Base-by-base conservation (phyloP, 129 eudicot species). In the Lactuca sativa region DNA sequence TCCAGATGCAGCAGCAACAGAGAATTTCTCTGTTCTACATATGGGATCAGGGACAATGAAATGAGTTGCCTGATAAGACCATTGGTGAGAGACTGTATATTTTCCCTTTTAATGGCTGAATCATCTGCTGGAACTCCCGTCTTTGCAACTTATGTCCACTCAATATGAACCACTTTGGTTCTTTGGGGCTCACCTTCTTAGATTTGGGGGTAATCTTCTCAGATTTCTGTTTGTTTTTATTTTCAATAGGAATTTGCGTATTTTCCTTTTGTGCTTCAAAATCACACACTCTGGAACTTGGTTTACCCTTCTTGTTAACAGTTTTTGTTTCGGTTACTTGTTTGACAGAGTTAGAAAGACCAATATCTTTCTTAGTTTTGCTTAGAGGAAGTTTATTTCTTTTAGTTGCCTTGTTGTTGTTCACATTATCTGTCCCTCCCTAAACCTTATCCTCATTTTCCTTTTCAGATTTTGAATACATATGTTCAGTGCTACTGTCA, bases 61-160 rank as follows among this genome's bases (percentile, higher is more conserved):
- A 78, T 95, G 99, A 71, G 99, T 90, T 67, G 99, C 97, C 71
- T 95, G 99, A 74, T 95, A 95, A 49, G 97, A 87, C 99, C 99
- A 95, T 47, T 84, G 83, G 48, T 95, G 99, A 78, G 90, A 85
- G 67, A 85, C 99, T 87, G 80, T 97, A 95, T 10, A 87, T 77
- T 78, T 73, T 87, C 56, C 97, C 99, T 78, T 80, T 90, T 61
- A 95, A 76, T 32, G 72, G 68, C 68, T 62, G 82, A 53, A 95
- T 87, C 9, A 90, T 71, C 81, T 87, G 85, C 70, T 86, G 93
- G 66, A 85, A 95, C 76, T 95, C 97, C 87, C 77, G 86, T 57
- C 96, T 78, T 74, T 95, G 99, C 57, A 95, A 75, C 79, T 34
- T 82, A 79, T 95, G 93, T 33, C 96, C 99, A 82, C 86, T 87